A percentile compares a stretch with the other conserved stretches of the same genome.
Conservation (phyloP, 2,329 filamentous ascomycete species). For the Nothophaeocryptopus gaeumannii region DNA sequence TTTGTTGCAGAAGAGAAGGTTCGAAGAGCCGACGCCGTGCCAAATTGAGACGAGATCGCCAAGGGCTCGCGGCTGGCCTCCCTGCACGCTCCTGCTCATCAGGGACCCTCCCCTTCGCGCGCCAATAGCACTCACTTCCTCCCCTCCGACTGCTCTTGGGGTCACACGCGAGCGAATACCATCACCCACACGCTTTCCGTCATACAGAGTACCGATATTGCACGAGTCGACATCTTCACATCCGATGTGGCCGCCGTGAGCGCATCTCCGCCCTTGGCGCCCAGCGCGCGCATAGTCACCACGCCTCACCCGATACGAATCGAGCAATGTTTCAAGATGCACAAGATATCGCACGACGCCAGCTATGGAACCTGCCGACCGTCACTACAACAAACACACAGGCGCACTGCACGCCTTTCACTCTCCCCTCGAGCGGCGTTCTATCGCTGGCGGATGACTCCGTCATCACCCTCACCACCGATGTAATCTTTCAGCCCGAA, state of each 20-base stretch:
- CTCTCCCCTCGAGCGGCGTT: slow-evolving; percentile 58
- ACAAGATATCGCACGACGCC: slow-evolving; percentile 25
- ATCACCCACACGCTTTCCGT: too few relatives aligned
- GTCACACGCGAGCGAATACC: too few relatives aligned
- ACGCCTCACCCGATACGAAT: slow-evolving; percentile 7
- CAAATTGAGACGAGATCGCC: too few relatives aligned
- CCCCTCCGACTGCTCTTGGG: neutral
- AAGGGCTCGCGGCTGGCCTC: neutral
- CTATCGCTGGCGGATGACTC: slow-evolving; percentile 52
- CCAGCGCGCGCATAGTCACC: slow-evolving; percentile 13
- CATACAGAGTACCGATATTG: neutral
- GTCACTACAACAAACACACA: slow-evolving; percentile 16
- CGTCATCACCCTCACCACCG: slow-evolving; percentile 57
- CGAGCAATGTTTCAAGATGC: slow-evolving; percentile 20
- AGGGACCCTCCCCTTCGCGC: neutral
- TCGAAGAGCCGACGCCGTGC: too few relatives aligned
- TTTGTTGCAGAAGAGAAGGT: too few relatives aligned
- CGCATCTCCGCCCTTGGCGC: slow-evolving; percentile 16
- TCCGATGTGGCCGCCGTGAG: slow-evolving; percentile 22
- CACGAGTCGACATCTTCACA: neutral
- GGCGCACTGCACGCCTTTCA: slow-evolving; percentile 59
- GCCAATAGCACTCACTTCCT: neutral
- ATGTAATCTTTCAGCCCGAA: slow-evolving; percentile 59
- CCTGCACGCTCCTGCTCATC: neutral
- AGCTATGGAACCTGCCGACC: slow-evolving; percentile 34